A percentile compares a stretch with the other conserved stretches of the same genome.
phyloP scores from a whole-genome alignment of 2,329 filamentous ascomycete genomes.

The Lachnellula subtilissima region DNA sequence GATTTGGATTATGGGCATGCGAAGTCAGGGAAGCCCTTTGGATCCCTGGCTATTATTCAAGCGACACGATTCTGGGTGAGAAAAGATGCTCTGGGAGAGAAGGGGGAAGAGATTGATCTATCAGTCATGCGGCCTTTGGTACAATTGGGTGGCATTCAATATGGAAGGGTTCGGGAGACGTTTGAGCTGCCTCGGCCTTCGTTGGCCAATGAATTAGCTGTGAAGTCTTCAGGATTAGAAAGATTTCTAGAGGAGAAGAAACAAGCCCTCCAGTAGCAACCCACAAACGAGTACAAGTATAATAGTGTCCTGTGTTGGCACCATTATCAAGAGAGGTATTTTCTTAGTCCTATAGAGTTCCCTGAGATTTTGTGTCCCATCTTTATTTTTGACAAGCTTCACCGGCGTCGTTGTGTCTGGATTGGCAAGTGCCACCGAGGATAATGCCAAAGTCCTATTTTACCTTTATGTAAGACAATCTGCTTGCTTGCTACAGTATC shows the following conservation, averaged over 20 bases:
- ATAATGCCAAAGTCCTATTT: no score
- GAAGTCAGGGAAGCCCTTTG: not conserved
- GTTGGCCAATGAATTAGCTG: not conserved
- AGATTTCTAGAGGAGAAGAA: not conserved
- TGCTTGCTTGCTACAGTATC: no score
- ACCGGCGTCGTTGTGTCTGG: no score
- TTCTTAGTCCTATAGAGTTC: no score
- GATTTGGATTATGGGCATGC: not conserved
- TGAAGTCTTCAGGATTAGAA: not conserved
- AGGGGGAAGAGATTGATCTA: not conserved
- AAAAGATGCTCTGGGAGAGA: not conserved
- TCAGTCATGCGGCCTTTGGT: not conserved
- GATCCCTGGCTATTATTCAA: not conserved
- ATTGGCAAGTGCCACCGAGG: no score
- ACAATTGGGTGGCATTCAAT: not conserved
- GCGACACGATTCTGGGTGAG: not conserved
- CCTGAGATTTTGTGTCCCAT: no score
- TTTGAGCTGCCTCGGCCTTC: not conserved
- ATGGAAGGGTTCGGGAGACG: not conserved
- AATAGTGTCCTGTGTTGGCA: no score
- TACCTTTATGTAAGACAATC: no score
- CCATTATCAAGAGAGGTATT: no score
- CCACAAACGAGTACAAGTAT: no score
- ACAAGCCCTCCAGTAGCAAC: no score
- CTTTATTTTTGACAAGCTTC: no score